These are phyloP conservation scores for Tuber umbilicatum DNA, from an alignment of 495 filamentous ascomycete genomes.

Conservation along the genomic window DNA sequence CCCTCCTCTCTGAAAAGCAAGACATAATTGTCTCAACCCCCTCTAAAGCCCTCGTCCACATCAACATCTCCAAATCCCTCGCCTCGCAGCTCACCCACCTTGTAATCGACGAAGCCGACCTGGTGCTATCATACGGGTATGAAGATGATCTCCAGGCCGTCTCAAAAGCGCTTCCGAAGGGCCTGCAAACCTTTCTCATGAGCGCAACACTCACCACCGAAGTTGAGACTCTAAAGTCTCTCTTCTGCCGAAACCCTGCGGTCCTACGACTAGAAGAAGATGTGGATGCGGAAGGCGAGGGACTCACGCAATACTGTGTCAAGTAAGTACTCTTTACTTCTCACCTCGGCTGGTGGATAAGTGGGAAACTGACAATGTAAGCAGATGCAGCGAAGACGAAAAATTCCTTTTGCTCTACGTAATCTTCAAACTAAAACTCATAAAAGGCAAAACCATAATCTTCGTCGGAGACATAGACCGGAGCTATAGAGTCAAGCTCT, in stretches of 20 bases:
- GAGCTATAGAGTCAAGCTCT: conserved; percentile 89
- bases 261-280: conserved; percentile 67
- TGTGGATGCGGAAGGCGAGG: conserved; percentile 60
- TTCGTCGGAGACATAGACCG: conserved; percentile 92
- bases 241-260: conserved; percentile 76
- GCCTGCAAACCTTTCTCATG: conserved; percentile 85
- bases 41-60: conserved; percentile 61
- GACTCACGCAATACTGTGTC: conserved; percentile 79
- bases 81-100: conserved; percentile 61
- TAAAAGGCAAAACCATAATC: conserved; percentile 90
- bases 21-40: conserved; percentile 89
- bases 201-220: conserved; percentile 85
- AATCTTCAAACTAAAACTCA: conserved; percentile 86
- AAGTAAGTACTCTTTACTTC: conserved; percentile 48
- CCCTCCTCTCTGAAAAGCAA: conserved; percentile 77
- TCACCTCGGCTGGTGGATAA: neutral
- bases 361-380: conserved; percentile 15
- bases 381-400: conserved; percentile 86
- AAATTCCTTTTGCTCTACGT: conserved; percentile 92
- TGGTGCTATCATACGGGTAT: conserved; percentile 92
- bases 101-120: conserved; percentile 91
- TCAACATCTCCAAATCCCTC: conserved; percentile 61
- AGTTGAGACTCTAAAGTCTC: conserved; percentile 71
- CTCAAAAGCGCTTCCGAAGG: conserved; percentile 67
- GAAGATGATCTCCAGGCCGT: conserved; percentile 78